Evolutionary conservation across 1,284 basidiomycete genomes (phyloP).

Genomic region (Cryptococcus sp.): DNA sequence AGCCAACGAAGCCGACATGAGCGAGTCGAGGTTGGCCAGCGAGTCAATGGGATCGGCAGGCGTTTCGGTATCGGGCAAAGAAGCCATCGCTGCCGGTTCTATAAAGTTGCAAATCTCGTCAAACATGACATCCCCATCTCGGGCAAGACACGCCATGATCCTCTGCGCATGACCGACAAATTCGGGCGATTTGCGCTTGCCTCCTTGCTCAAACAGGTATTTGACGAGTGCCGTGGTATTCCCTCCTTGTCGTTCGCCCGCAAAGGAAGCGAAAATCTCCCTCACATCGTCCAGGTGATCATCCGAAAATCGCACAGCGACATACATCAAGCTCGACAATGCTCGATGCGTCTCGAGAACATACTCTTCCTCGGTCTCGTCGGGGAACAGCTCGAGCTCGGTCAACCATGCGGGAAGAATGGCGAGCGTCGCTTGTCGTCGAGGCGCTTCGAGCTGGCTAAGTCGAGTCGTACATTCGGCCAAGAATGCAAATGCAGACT

Average conservation of each 20-base stretch:
- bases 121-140: constrained; percentile 65
- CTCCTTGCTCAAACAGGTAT: constrained; percentile 81
- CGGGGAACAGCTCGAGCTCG: constrained; percentile 58
- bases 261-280: constrained; percentile 69
- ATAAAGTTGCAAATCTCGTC: constrained; percentile 79
- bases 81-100: constrained; percentile 71
- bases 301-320: constrained; percentile 73
- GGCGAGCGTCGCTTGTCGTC: constrained; percentile 54
- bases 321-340: constrained; percentile 75
- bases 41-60: constrained; percentile 59
- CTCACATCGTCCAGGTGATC: constrained; percentile 75
- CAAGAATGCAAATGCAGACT: constrained; percentile 63
- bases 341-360: constrained; percentile 50
- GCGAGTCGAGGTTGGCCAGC: constrained; percentile 40
- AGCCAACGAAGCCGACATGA: constrained; percentile 29
- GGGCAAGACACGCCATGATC: constrained; percentile 77
- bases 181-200: constrained; percentile 69
- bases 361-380: constrained; percentile 26
- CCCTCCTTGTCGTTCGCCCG: constrained; percentile 22
- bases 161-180: constrained; percentile 76
- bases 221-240: constrained; percentile 76
- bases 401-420: constrained; percentile 76
- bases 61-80: constrained; percentile 63
- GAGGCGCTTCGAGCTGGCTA: constrained; percentile 58
- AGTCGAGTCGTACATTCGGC: constrained; percentile 69